Evolutionary conservation across 345 rosid genomes (phyloP), one percentile per base, ranked within the genome.

Genomic region (Fremontodendron californicum): DNA sequence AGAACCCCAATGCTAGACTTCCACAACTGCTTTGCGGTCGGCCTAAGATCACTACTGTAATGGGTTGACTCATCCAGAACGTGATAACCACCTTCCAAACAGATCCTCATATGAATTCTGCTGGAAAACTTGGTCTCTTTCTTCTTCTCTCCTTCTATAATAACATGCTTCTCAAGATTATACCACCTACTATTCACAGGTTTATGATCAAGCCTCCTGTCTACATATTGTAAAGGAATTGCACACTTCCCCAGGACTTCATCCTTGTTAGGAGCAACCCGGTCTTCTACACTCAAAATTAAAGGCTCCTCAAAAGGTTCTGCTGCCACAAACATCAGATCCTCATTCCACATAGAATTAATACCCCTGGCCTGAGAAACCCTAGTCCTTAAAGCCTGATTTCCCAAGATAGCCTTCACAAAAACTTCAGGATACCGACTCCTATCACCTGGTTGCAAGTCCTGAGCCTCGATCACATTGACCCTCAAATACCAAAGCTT

Each of bases 391-490:
- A 85, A 49, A 40, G 82, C 81, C 82, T 89, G 96, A 78, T 85
- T 81, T 31, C 98, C 97, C 73, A 94, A 75, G 0, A 31, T 57
- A 52, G 91, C 97, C 77, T 79, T 94, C 60, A 90, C 97, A 77
- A 76, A 92, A 74, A 90, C 94, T 79, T 94, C 97, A 0, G 96
- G 98, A 46, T 85, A 92, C 68, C 93, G 81, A 51, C 91, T 88
- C 39, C 85, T 91, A 68, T 90, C 93, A 3, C 73, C 78, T 2
- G 92, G 90, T 31, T 74, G 84, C 85, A 92, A 82, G 75, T 94
- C 98, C 84, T 94, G 98, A 67, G 98, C 98, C 81, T 94, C 98
- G n/a, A 94, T 92, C 1, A 94, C 92, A 85, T 94, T 94, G 31
- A 94, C 98, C 87, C 98, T 88, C 57, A 94, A 81, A 62, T 92